Conservation (phyloP, 768 basidiomycete species). For the Tylopilus balloui region DNA sequence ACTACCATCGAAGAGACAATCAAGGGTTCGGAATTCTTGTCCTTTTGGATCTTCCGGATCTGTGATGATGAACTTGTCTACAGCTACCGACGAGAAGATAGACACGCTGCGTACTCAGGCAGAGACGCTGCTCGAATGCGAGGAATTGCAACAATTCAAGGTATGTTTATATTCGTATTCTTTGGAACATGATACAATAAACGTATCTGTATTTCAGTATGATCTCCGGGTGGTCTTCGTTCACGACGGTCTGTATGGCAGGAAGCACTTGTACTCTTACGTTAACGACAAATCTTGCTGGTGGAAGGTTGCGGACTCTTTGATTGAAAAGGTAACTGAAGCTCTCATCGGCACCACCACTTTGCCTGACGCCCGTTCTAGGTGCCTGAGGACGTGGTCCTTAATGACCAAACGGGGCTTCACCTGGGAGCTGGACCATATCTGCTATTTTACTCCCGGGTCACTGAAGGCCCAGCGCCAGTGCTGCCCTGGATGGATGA, state of each 20-base stretch:
- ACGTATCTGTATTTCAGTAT: conserved; percentile 46
- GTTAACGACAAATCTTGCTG: conserved; percentile 58
- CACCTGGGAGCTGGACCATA: conserved; percentile 78
- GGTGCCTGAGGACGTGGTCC: conserved; percentile 67
- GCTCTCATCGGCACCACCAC: not conserved
- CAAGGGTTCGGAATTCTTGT: conserved; percentile 38
- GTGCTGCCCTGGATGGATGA: conserved; percentile 29
- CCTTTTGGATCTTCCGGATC: not conserved
- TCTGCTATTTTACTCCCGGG: conserved; percentile 62
- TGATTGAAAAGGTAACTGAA: conserved; percentile 53
- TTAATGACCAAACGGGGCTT: conserved; percentile 65
- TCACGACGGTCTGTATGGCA: conserved; percentile 72
- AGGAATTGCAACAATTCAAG: conserved; percentile 58
- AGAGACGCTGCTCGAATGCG: conserved; percentile 50
- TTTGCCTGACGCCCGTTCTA: conserved; percentile 24
- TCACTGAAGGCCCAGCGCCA: conserved; percentile 8
- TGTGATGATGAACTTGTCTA: not conserved
- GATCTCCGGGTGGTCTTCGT: conserved; percentile 75
- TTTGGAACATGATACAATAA: not conserved
- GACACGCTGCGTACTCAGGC: conserved; percentile 42
- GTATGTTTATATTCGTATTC: conserved; percentile 33
- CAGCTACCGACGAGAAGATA: conserved; percentile 54
- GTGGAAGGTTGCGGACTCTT: conserved; percentile 79
- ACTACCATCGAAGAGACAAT: conserved; percentile 49
- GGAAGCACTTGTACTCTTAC: conserved; percentile 77